Evolutionary conservation across 2,329 filamentous ascomycete genomes (phyloP), one percentile per base, ranked within the genome.

Genomic region (Talaromyces sp.): DNA sequence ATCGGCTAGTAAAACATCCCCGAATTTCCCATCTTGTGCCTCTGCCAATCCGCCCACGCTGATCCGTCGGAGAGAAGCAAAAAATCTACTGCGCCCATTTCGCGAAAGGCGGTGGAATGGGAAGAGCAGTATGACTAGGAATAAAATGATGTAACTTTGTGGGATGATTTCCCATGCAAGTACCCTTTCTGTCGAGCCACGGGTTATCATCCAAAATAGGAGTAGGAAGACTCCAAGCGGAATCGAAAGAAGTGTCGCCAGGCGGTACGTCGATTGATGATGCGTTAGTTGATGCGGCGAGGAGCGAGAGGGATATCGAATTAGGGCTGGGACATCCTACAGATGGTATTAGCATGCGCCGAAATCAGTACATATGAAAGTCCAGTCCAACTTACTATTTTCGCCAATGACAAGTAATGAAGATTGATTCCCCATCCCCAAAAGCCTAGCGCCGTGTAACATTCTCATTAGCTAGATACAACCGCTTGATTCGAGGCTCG

Each of bases 341-440:
- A 40, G 6, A 53, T 36, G 4, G 27, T 6, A 15, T 63, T 47
- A 63, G 51, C 19, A 58, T 31, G 8, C 27, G 54, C 43, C 31
- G n/a, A 17, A 34, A 51, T 2, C 19, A 36, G 7, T 17, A 29
- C 58, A 49, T 25, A 38, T 36, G 5, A 15, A 19, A 38, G 47
- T 60, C 31, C 45, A 56, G 76, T 83, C 67, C 31, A 31, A 45
- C 63, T 65, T 78, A 88, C 86, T 81, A 99, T 96, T 75, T 91
- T 91, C 73, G 88, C 83, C 66, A 87, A 80, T 72, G 89, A 85
- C 67, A 98, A 88, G 80, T 92, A 93, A 76, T 97, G 93, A 47
- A 98, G 87, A 81, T 97, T 98, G 71, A 91, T 79, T 70, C 90
- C 93, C 93, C 94, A 99, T 76, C 92, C 93, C 94, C 94, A 98